A percentile compares a stretch with the other conserved stretches of the same genome.
Evolutionary conservation across 805 yeast genomes (phyloP).

Genomic region (Ogataea henricii): DNA sequence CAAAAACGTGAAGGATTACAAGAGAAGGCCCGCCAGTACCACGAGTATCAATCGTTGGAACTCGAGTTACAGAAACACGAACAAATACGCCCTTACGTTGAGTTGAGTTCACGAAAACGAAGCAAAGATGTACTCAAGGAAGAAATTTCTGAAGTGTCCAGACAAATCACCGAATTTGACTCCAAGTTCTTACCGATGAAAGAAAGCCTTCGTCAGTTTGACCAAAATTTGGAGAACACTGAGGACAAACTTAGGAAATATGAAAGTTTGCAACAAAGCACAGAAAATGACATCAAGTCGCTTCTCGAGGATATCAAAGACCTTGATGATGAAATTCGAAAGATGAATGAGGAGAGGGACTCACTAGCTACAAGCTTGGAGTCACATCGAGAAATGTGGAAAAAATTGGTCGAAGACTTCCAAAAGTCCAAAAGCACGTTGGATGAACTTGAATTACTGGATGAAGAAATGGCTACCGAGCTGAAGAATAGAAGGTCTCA

Average conservation of each 20-base stretch:
- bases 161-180: slow-evolving; percentile 27
- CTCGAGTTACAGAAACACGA: slow-evolving; percentile 40
- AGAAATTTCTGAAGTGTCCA: slow-evolving; percentile 27
- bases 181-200: slow-evolving; percentile 25
- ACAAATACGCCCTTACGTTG: slow-evolving; percentile 39
- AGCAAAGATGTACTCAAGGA: slow-evolving; percentile 34
- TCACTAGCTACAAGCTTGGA: slow-evolving; percentile 39
- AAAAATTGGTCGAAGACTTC: slow-evolving; percentile 28
- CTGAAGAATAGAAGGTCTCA: slow-evolving; percentile 29
- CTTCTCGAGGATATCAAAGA: slow-evolving; percentile 14
- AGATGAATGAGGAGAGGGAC: slow-evolving; percentile 35
- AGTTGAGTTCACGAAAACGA: slow-evolving; percentile 37
- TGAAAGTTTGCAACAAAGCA: slow-evolving; percentile 11
- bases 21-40: slow-evolving; percentile 48
- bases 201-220: slow-evolving; percentile 17
- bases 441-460: slow-evolving; percentile 14
- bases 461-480: slow-evolving; percentile 24
- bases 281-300: slow-evolving; percentile 6
- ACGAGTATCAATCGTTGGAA: slow-evolving; percentile 47
- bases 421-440: slow-evolving; percentile 12
- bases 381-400: slow-evolving; percentile 37
- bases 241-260: slow-evolving; percentile 16
- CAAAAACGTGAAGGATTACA: slow-evolving; percentile 41
- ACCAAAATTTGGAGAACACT: slow-evolving; percentile 21
- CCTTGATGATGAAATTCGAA: slow-evolving; percentile 30